phyloP scores from a whole-genome alignment of 106 monocot genomes.

The Triglochin maritima region DNA sequence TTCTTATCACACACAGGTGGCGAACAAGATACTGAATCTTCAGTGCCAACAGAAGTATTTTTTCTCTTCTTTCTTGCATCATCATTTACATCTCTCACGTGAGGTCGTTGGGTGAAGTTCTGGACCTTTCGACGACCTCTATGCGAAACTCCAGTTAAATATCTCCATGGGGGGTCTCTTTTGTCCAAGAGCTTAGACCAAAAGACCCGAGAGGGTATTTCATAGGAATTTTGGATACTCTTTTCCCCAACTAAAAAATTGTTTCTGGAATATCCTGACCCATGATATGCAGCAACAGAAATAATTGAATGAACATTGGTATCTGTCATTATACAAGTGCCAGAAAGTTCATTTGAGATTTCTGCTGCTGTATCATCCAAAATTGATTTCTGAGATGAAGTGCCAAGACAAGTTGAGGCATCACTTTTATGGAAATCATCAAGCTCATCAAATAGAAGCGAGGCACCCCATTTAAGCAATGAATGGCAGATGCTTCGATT shows the following conservation, averaged over 20 bases:
- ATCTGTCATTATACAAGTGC: constrained; percentile 3
- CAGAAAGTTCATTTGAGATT: constrained; percentile 15
- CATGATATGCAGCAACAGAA: constrained; percentile 36
- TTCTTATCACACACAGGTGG: constrained; percentile 14
- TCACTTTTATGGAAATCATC: constrained; percentile 43
- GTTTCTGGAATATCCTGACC: constrained; percentile 50
- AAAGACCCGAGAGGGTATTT: constrained; percentile 34
- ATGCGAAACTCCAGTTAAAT: constrained; percentile 33
- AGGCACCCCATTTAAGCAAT: constrained; percentile 79
- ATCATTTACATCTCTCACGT: constrained; percentile 28
- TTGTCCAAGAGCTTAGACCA: constrained; percentile 61
- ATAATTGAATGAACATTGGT: constrained; percentile 18
- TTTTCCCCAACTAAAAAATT: constrained; percentile 50
- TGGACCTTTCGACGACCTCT: constrained; percentile 41
- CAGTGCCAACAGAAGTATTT: constrained; percentile 15
- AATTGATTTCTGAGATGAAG: constrained; percentile 20
- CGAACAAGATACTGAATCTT: constrained; percentile 10
- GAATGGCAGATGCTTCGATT: constrained; percentile 46
- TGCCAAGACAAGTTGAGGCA: constrained; percentile 6
- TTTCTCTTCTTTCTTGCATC: constrained; percentile 46
- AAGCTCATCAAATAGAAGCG: constrained; percentile 44
- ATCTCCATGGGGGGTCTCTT: constrained; percentile 48
- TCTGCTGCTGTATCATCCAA: constrained; percentile 45
- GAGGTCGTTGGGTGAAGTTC: constrained; percentile 10
- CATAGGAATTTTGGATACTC: constrained; percentile 29